These are phyloP conservation scores for Rhizopogon salebrosus DNA, from an alignment of 768 basidiomycete species.

Conservation along the genomic window DNA sequence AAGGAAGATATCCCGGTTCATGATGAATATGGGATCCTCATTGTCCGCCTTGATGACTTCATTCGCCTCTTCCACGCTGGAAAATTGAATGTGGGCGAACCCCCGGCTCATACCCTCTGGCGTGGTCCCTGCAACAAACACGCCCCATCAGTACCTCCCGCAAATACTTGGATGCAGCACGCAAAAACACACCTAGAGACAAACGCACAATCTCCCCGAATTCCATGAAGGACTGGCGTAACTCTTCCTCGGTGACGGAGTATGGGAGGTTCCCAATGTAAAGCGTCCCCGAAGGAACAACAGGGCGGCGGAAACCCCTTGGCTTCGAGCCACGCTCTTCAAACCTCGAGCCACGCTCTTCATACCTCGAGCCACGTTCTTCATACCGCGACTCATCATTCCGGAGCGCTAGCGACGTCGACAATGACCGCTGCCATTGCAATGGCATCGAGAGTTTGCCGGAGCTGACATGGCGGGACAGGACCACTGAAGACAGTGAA, in stretches of 20 bases:
- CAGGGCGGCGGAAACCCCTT: not conserved
- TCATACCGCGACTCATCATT: not conserved
- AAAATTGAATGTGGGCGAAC: slow-evolving; percentile 42
- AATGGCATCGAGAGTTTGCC: not conserved
- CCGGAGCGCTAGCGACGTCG: slow-evolving; percentile 9
- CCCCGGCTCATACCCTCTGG: slow-evolving; percentile 37
- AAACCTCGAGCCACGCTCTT: not conserved
- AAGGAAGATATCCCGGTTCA: slow-evolving; percentile 39
- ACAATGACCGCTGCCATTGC: slow-evolving; percentile 13
- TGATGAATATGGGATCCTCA: slow-evolving; percentile 45
- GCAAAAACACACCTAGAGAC: slow-evolving; percentile 32
- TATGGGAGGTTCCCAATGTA: slow-evolving; percentile 55
- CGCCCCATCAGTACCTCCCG: not conserved
- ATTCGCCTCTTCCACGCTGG: slow-evolving; percentile 30
- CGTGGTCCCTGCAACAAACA: slow-evolving; percentile 14
- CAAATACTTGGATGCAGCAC: not conserved
- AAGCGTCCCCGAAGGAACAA: slow-evolving; percentile 31
- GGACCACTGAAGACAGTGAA: slow-evolving; percentile 12
- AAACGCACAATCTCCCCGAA: slow-evolving; percentile 39
- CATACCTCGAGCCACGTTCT: too few species aligned
- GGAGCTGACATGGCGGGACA: slow-evolving; percentile 3
- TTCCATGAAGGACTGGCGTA: slow-evolving; percentile 35
- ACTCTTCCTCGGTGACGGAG: slow-evolving; percentile 32
- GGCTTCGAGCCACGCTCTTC: not conserved
- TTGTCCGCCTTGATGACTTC: slow-evolving; percentile 28